Base-by-base conservation (phyloP, 257 asterid species). In the Solanum medicagineum region DNA sequence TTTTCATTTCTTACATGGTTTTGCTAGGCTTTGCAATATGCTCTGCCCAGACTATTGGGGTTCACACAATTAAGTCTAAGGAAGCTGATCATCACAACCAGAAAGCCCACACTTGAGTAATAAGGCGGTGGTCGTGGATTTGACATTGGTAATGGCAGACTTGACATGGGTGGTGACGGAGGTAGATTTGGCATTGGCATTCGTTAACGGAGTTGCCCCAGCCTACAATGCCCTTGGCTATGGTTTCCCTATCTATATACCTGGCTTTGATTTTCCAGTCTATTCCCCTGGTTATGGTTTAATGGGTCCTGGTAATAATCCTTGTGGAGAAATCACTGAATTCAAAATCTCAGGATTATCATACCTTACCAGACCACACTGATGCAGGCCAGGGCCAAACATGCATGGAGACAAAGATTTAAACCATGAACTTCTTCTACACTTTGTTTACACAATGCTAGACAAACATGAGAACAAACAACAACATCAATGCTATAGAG, bases 1-100 rank as follows among this genome's bases (percentile, higher is more conserved):
- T 51, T 73, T 59, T 20, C 74, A 19, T 84, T 12, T 68, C 40
- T 17, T 71, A 84, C 19, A 81, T 87, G 80, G 74, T n/a, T 53
- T 69, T 69, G 20, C 10, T 86, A 63, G 8, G 85, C 65, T 54
- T 88, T 55, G 79, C 85, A 26, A 10, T 81, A 66, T 86, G 81
- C 73, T 86, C 85, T 20, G 86, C 85, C 22, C 83, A 74, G 49
- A 26, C 83, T 51, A 0, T 26, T 77, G n/a, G 32, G 5, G 29
- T 20, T 36, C 11, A 26, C n/a, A 36, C 19, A 22, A 16, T 6
- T 14, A 32, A 71, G 32, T 7, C 42, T 16, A 17, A 3, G 15
- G 62, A 62, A 57, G 87, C 14, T 20, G 22, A 49, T 60, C 83
- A 79, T 79, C 77, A 71, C 66, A 47, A 81, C 84, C 55, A 24